Base-by-base conservation (phyloP, 163 green algal genomes). In the Chlorella variabilis region DNA sequence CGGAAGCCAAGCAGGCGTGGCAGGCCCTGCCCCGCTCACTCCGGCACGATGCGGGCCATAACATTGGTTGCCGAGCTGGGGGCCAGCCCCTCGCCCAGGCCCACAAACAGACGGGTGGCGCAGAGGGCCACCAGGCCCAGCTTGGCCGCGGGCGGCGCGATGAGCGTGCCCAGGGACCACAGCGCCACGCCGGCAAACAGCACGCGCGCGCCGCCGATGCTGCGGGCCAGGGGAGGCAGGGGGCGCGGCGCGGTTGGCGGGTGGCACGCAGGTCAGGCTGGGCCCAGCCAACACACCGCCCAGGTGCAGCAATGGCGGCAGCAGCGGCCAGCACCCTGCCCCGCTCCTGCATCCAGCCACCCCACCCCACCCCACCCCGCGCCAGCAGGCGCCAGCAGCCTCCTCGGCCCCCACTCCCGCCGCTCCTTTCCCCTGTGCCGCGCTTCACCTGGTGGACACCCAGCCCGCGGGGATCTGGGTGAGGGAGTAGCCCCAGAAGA, bases 401-500 rank as follows among this genome's bases (percentile, higher is more conserved):
- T n/a, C n/a, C n/a, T n/a, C n/a, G n/a, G n/a, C n/a, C n/a, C n/a
- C n/a, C n/a, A n/a, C n/a, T n/a, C n/a, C n/a, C n/a, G n/a, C n/a
- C n/a, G n/a, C n/a, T n/a, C n/a, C n/a, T n/a, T n/a, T n/a, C n/a
- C n/a, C n/a, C n/a, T n/a, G n/a, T n/a, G n/a, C n/a, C n/a, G n/a
- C n/a, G n/a, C n/a, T 15, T 54, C 76, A 93, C 89, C 92, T 94
- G 34, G 94, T 98, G 36, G 92, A 95, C 9, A 98, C 89, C 79
- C 90, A 98, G 65, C 95, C 95, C 0, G 93, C 95, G 17, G 96
- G 96, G 18, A 99, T 89, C 86, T 99, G 97, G 5, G 94, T 98
- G 66, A 97, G 83, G 0, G 93, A 93, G 85, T 99, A 99, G 36
- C 97, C 97, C 94, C 95, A 99, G 87, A 99, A 99, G 90, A 99